These are phyloP conservation scores for Termitomyces sp. DNA, from an alignment of 768 basidiomycete species.

Conservation along the genomic window DNA sequence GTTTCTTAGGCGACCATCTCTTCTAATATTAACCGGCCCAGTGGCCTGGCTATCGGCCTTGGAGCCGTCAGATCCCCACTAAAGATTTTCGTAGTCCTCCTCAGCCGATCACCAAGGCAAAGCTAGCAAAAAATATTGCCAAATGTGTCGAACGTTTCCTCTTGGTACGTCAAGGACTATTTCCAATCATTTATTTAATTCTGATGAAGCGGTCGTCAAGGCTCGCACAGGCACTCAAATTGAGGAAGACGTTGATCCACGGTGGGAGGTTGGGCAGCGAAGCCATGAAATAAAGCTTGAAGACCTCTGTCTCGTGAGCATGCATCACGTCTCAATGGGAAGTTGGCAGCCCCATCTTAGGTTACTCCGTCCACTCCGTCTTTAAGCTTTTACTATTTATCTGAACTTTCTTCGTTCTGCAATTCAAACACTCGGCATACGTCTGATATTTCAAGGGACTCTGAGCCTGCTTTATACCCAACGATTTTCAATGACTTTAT, in stretches of 20 bases:
- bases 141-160: constrained; percentile 73
- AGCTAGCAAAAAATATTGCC: constrained; percentile 76
- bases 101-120: constrained; percentile 68
- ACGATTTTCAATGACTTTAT: neutral
- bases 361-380: constrained; percentile 35
- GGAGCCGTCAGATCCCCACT: constrained; percentile 80
- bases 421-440: neutral
- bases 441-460: neutral
- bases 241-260: constrained; percentile 58
- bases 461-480: neutral
- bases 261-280: constrained; percentile 60
- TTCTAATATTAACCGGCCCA: constrained; percentile 20
- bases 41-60: constrained; percentile 80
- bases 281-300: constrained; percentile 52
- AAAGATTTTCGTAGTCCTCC: constrained; percentile 78
- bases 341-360: constrained; percentile 80
- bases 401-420: neutral
- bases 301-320: constrained; percentile 68
- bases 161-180: constrained; percentile 31
- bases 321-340: constrained; percentile 80
- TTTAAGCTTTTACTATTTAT: neutral
- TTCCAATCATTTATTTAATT: constrained; percentile 1
- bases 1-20: constrained; percentile 3
- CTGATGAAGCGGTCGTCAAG: constrained; percentile 26
- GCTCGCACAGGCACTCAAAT: constrained; percentile 43